These are phyloP conservation scores for Sindora glabra DNA, from an alignment of 306 rosid species.

Conservation along the genomic window DNA sequence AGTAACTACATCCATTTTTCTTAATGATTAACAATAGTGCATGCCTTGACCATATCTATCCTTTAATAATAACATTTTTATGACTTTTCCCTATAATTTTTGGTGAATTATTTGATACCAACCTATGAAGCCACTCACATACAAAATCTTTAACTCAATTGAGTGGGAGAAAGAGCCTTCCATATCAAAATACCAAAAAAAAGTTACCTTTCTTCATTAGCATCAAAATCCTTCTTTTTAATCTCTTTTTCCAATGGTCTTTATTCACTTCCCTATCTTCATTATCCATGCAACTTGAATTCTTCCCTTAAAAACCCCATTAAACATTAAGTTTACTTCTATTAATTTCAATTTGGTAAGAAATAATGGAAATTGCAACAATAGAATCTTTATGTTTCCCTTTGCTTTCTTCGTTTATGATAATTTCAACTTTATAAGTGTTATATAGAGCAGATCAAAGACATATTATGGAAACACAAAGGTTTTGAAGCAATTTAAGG, in stretches of 20 bases:
- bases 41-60: too few relatives aligned
- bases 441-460: conserved; percentile 25
- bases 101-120: conserved; percentile 6
- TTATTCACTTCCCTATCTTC: conserved; percentile 10
- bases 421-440: neutral
- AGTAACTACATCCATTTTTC: too few relatives aligned
- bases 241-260: conserved; percentile 17
- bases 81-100: too few relatives aligned
- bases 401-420: neutral
- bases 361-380: neutral
- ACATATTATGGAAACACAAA: conserved; percentile 51
- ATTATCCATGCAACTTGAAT: neutral
- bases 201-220: neutral
- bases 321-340: neutral
- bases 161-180: neutral
- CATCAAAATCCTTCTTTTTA: neutral
- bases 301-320: too few relatives aligned
- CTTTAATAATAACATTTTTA: too few relatives aligned
- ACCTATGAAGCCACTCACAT: conserved; percentile 33
- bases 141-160: conserved; percentile 13
- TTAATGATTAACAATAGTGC: too few relatives aligned
- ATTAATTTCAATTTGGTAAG: neutral
- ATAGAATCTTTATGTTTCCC: conserved; percentile 24
- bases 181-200: neutral
- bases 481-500: conserved; percentile 44